phyloP scores from a whole-genome alignment of 164 flowering plant genomes.

The Euptelea pleiosperma region DNA sequence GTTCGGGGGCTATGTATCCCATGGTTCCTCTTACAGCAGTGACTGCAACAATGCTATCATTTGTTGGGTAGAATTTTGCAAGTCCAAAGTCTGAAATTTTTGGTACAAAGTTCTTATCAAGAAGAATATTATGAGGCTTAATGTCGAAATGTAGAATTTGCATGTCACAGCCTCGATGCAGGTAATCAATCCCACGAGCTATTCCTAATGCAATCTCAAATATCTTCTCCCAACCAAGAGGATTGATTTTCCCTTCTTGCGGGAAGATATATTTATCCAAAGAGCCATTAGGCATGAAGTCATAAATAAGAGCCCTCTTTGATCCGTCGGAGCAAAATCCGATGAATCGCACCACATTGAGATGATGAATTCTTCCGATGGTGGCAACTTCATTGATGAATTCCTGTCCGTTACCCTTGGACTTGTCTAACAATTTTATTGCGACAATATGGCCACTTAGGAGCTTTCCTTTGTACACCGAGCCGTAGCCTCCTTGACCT shows the following conservation, averaged over 20 bases:
- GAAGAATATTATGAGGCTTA: slow-evolving; percentile 20
- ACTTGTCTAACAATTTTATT: background rate
- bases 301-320: slow-evolving; percentile 11
- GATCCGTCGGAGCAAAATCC: slow-evolving; percentile 7
- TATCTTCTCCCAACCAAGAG: background rate
- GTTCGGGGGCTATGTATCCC: slow-evolving; percentile 12
- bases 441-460: background rate
- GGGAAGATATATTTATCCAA: slow-evolving; percentile 7
- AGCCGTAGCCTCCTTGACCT: slow-evolving; percentile 15
- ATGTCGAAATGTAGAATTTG: slow-evolving; percentile 27
- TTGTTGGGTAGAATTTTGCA: slow-evolving; percentile 13
- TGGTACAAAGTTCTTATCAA: slow-evolving; percentile 8
- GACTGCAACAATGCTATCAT: slow-evolving; percentile 11
- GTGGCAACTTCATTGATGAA: slow-evolving; percentile 15
- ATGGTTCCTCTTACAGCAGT: slow-evolving; percentile 18
- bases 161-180: slow-evolving; percentile 5
- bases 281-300: slow-evolving; percentile 13
- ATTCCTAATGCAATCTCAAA: slow-evolving; percentile 11
- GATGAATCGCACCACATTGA: slow-evolving; percentile 6
- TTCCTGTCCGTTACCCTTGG: slow-evolving; percentile 10
- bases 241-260: background rate
- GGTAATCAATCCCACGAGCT: slow-evolving; percentile 9
- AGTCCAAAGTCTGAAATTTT: slow-evolving; percentile 29
- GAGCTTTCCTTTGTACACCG: slow-evolving; percentile 10
- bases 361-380: slow-evolving; percentile 10